Base-by-base conservation (phyloP, 2,329 filamentous ascomycete species). In the Epichloe amarillans region DNA sequence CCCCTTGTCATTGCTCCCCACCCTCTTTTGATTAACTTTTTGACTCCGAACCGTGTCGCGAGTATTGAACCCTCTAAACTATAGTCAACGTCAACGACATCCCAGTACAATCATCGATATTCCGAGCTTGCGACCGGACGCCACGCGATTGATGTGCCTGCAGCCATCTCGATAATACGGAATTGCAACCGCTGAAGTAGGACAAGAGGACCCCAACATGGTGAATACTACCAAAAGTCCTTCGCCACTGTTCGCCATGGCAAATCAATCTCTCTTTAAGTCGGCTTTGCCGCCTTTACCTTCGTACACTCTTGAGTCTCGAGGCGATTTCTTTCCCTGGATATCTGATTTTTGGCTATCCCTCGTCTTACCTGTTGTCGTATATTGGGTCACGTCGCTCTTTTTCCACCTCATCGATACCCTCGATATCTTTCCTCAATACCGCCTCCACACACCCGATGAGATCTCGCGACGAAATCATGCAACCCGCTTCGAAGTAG, bases 391-490 rank as follows among this genome's bases (percentile, higher is more conserved):
- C 21, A 70, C 94, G 35, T 97, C 91, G 19, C 69, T 87, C 65
- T 70, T 91, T 64, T 98, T 95, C 72, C 91, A 97, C 72, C 63
- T 83, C 58, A 82, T 97, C 62, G 93, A 98, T 69, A 73, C 82
- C 52, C 83, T 83, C 69, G 88, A 96, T 66, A 72, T 91, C 38
- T 95, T 91, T 66, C 84, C 90, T 17, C 81, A 94, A 61, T 96
- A 97, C 70, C 85, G 93, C 55, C 76, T 98, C 41, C 93, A 98
- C 70, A 97, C 93, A 0, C 93, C 93, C 14, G 89, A 88, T 49
- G 91, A 97, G 68, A 85, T 97, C 55, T 66, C 83, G 37, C 87
- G 88, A 67, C 81, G 90, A 60, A 96, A 96, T 68, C 88, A 88
- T 62, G 91, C 88, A 49, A 80, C 86, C 45, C 81, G 88, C 55